Evolutionary conservation across 2,329 filamentous ascomycete species (phyloP), one percentile per base, ranked within the genome.

Genomic region (Myriosclerotinia curreyana): DNA sequence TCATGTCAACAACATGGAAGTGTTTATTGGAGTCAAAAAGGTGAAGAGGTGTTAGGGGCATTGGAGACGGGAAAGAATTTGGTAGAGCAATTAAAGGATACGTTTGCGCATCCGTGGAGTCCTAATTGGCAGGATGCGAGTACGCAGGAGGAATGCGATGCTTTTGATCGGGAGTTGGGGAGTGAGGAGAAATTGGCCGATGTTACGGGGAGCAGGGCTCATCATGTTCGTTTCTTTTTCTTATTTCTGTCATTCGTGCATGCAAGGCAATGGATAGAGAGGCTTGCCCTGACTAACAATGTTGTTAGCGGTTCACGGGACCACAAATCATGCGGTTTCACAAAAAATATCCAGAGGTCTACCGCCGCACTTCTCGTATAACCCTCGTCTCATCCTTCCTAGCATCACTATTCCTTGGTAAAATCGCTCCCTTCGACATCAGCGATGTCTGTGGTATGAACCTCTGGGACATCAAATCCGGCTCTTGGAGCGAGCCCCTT

Each of bases 91-190:
- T 79, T 98, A 34, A 77, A 76, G 65, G 72, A 76, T 34, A 78
- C 89, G 0, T 91, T 98, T 74, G 90, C 92, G 20, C 89, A 96
- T 75, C 87, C 90, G 5, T 93, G 87, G 78, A 92, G 91, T 69
- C 95, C 95, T 9, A 99, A 98, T 76, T 99, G 95, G 95, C 95
- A 98, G 78, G 95, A 99, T 76, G 89, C 93, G 67, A 96, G 92
- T 78, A 98, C 95, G 2, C 92, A 97, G 79, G 82, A 82, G 69
- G 91, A 99, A 78, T 97, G 93, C 74, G 92, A 97, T 75, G 82
- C 85, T 68, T 98, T 98, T 74, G 93, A 98, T 75, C 82, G 79
- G 6, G 80, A 81, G 61, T 78, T 97, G 9, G 90, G 90, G 0
- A 81, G 81, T 8, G 80, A 84, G 2, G 82, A 88, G 71, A 81